Evolutionary conservation across 2,329 filamentous ascomycete genomes (phyloP).

Genomic region (Escovopsis sp.): DNA sequence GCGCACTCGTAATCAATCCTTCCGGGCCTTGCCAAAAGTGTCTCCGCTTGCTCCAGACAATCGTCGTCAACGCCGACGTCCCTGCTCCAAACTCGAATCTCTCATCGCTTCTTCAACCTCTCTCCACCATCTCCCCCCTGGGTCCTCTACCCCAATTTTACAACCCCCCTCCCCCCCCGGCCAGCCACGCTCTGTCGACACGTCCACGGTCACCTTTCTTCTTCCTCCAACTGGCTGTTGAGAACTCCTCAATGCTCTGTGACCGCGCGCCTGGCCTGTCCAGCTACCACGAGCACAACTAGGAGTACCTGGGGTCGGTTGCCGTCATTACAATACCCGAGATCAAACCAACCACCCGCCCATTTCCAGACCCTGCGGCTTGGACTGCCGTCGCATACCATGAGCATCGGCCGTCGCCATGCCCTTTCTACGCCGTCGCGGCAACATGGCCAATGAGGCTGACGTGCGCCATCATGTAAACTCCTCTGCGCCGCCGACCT

Average conservation of each 20-base stretch:
- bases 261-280: constrained; percentile 5
- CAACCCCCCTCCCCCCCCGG: background rate
- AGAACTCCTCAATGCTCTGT: constrained; percentile 4
- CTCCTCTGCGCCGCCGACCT: constrained; percentile 16
- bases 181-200: background rate
- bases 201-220: background rate
- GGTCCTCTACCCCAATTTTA: background rate
- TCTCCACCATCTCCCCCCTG: too few relatives aligned
- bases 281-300: background rate
- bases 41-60: too few relatives aligned
- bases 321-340: background rate
- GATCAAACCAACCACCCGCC: background rate
- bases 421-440: constrained; percentile 48
- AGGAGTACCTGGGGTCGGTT: background rate
- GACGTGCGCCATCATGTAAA: constrained; percentile 41
- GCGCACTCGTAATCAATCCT: too few relatives aligned
- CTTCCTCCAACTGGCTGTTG: background rate
- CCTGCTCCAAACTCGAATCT: too few relatives aligned
- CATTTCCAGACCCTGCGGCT: constrained; percentile 4
- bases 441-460: constrained; percentile 43
- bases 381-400: constrained; percentile 18
- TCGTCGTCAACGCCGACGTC: too few relatives aligned
- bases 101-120: too few relatives aligned
- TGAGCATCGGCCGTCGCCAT: constrained; percentile 29
- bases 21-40: too few relatives aligned